Conservation (phyloP, 1,284 basidiomycete species). For the Cutaneotrichosporon sp. region DNA sequence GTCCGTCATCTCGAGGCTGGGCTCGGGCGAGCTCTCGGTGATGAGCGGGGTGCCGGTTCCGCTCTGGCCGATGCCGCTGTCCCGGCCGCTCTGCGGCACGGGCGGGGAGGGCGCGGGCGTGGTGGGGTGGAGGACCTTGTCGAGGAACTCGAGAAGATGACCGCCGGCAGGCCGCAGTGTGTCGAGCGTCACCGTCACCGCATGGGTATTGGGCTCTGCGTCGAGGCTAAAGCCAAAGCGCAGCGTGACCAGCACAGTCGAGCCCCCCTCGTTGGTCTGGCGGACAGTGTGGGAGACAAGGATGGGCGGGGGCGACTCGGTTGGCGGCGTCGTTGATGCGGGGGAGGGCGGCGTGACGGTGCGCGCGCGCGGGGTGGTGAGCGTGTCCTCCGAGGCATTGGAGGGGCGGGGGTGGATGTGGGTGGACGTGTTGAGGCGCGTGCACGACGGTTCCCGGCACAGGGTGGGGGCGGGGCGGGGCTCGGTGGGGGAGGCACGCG, state of each 20-base stretch:
- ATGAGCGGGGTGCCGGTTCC: background rate
- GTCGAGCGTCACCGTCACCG: conserved; percentile 32
- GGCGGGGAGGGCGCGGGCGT: background rate
- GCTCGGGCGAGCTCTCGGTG: conserved; percentile 4
- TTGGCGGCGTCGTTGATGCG: background rate
- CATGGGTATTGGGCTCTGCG: conserved; percentile 29
- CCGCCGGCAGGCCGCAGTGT: conserved; percentile 29
- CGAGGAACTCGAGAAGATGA: conserved; percentile 26
- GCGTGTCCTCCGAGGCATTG: background rate
- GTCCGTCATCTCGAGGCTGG: conserved; percentile 32
- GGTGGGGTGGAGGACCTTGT: conserved; percentile 16
- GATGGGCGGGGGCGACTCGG: conserved; percentile 8
- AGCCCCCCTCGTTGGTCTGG: conserved; percentile 2
- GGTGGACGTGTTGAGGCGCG: background rate
- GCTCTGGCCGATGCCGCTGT: conserved; percentile 4
- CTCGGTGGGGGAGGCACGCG: background rate
- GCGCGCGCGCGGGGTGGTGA: background rate
- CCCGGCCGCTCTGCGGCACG: background rate
- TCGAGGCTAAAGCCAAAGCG: conserved; percentile 36
- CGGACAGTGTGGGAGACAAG: conserved; percentile 16
- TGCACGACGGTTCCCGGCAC: conserved; percentile 3
- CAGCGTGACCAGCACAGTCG: conserved; percentile 27
- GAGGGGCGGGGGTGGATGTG: background rate
- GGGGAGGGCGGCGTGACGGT: background rate
- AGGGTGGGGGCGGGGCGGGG: background rate